Evolutionary conservation across 1,284 basidiomycete species (phyloP), one percentile per base, ranked within the genome.

Genomic region (Mycena citricolor): DNA sequence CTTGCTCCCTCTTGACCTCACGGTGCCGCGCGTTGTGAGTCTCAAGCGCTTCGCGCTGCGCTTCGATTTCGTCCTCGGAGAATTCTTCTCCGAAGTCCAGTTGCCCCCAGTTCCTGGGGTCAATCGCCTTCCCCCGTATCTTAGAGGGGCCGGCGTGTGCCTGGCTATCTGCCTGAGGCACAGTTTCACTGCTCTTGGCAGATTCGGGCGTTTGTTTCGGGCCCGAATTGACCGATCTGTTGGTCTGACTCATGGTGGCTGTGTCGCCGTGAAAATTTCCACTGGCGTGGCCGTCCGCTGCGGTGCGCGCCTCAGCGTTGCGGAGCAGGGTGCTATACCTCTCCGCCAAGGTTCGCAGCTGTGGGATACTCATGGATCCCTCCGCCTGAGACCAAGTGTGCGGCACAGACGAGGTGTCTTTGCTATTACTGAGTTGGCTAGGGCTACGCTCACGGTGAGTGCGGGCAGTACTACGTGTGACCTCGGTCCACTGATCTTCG

Each of bases 71-170:
- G 13, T 16, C 13, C 12, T 42, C 41, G 4, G 41, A 35, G n/a
- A 35, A 29, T 29, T 42, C 13, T 4, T 36, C 24, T 14, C 32
- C 14, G n/a, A 35, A 29, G 4, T 36, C 20, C 2, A 30, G 14
- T n/a, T 4, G 26, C 14, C 41, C 41, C 41, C 41, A 42, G n/a
- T 42, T 42, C 12, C 32, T 5, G 10, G 41, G 41, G 25, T 42
- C 32, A 3, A 23, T 14, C 3, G 32, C 41, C 33, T 42, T 42
- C 12, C 32, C 32, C 26, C 32, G 31, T 4, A 5, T 5, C 17
- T 19, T 28, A 10, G 41, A 42, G 22, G 24, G 21, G 5, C 37
- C 37, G 11, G n/a, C 37, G n/a, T n/a, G n/a, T n/a, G 16, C 37
- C 37, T 8, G 11, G 12, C 11, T n/a, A 28, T 23, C 16, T 14